Evolutionary conservation across 2,329 filamentous ascomycete species (phyloP).

Genomic region (Arachnomyces sp.): DNA sequence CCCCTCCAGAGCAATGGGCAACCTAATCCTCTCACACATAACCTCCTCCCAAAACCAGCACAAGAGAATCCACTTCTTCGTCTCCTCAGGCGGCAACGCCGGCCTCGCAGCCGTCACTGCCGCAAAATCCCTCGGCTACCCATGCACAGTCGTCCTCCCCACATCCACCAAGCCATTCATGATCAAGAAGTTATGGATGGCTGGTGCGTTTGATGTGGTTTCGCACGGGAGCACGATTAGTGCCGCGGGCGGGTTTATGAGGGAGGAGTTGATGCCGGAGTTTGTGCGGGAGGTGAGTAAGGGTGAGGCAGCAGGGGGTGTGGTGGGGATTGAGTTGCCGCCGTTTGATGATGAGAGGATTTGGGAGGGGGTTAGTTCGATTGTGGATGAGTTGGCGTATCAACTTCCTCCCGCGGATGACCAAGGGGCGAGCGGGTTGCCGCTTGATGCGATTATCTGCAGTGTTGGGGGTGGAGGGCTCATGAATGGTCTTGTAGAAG

Average conservation of each 20-base stretch:
- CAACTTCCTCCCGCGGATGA: constrained; percentile 29
- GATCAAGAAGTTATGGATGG: constrained; percentile 59
- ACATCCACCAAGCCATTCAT: constrained; percentile 57
- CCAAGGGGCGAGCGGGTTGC: constrained; percentile 28
- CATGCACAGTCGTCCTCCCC: constrained; percentile 69
- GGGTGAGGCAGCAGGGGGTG: constrained; percentile 21
- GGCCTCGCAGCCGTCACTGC: constrained; percentile 73
- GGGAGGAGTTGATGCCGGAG: constrained; percentile 40
- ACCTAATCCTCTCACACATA: constrained; percentile 53
- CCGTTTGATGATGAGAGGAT: constrained; percentile 39
- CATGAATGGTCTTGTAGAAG: constrained; percentile 66
- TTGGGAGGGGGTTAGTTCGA: constrained; percentile 39
- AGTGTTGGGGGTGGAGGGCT: constrained; percentile 74
- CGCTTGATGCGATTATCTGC: constrained; percentile 64
- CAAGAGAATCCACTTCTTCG: constrained; percentile 62
- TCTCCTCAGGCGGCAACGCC: constrained; percentile 73
- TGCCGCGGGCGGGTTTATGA: constrained; percentile 61
- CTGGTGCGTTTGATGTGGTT: constrained; percentile 58
- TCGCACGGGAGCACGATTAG: constrained; percentile 60
- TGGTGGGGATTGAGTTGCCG: constrained; percentile 34
- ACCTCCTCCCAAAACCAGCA: constrained; percentile 31
- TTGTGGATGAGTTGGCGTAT: constrained; percentile 36
- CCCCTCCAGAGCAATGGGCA: constrained; percentile 55
- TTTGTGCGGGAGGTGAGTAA: constrained; percentile 26
- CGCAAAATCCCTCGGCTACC: constrained; percentile 53